Evolutionary conservation across 2,329 filamentous ascomycete species (phyloP).

Genomic region (Herpotrichia juniperi): DNA sequence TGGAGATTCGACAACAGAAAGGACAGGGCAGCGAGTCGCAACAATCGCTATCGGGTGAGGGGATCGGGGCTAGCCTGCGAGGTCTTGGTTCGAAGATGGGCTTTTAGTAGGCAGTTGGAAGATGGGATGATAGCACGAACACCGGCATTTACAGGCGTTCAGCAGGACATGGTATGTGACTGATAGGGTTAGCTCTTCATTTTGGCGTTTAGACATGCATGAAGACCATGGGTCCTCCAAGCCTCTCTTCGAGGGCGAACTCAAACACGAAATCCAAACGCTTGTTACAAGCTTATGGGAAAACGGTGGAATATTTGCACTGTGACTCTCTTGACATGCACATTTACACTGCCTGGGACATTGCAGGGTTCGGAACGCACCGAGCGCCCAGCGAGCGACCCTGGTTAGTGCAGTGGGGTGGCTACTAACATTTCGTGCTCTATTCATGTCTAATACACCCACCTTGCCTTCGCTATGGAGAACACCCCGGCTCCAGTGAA

Average conservation of each 20-base stretch:
- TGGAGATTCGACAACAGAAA: slow-evolving; percentile 64
- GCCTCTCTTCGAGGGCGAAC: not conserved
- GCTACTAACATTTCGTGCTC: slow-evolving; percentile 15
- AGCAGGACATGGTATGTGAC: not conserved
- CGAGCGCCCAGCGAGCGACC: not conserved
- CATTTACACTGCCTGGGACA: no score
- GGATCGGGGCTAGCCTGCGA: slow-evolving; percentile 32
- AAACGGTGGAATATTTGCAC: no score
- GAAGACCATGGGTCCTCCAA: not conserved
- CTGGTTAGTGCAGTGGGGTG: not conserved
- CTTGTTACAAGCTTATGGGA: no score
- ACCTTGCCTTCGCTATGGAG: slow-evolving; percentile 9
- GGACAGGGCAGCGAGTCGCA: slow-evolving; percentile 17
- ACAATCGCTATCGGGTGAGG: slow-evolving; percentile 19
- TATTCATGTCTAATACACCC: slow-evolving; percentile 11
- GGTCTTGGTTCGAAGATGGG: slow-evolving; percentile 38
- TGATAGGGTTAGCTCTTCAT: not conserved
- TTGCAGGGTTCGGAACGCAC: no score
- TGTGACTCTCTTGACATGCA: no score
- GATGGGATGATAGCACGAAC: not conserved
- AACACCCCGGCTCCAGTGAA: slow-evolving; percentile 6
- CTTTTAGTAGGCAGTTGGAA: slow-evolving; percentile 20
- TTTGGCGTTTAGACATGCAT: not conserved
- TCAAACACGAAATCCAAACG: no score
- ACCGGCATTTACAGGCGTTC: slow-evolving; percentile 10